Evolutionary conservation across 805 yeast genomes (phyloP).

Genomic region (Candida endomychidarum): DNA sequence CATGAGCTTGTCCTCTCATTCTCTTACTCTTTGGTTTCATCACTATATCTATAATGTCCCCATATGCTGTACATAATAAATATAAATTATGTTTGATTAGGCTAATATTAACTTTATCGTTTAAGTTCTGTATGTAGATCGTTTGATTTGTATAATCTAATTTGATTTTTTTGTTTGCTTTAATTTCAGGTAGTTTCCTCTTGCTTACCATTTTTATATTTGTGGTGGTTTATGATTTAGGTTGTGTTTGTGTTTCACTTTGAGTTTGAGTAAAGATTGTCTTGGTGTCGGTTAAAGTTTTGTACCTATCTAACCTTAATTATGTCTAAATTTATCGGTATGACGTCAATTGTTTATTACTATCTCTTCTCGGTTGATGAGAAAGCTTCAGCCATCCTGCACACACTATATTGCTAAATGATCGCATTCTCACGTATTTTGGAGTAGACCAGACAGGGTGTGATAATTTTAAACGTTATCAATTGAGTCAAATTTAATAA

Average conservation of each 20-base stretch:
- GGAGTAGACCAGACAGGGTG: background rate
- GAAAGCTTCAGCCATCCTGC: background rate
- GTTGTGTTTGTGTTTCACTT: too few species aligned
- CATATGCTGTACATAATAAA: conserved; percentile 59
- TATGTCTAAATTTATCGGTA: background rate
- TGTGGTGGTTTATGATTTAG: background rate
- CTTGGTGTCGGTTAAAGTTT: too few species aligned
- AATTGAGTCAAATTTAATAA: too few species aligned
- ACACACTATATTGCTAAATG: background rate
- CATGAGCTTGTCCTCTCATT: conserved; percentile 68
- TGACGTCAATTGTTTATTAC: background rate
- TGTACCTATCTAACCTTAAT: background rate
- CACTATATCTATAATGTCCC: conserved; percentile 59
- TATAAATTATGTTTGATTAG: conserved; percentile 54
- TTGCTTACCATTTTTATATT: background rate
- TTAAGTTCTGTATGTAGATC: conserved; percentile 57
- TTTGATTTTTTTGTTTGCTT: conserved; percentile 5
- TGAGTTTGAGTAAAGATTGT: too few species aligned
- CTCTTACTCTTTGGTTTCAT: conserved; percentile 37
- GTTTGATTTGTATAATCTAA: conserved; percentile 33
- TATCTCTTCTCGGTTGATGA: background rate
- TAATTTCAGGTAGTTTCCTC: conserved; percentile 1
- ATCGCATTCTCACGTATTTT: background rate
- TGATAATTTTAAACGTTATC: too few species aligned
- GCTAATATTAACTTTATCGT: conserved; percentile 50